phyloP scores from a whole-genome alignment of 192 early-diverging fungal species.

The Neocallimastix lanati region DNA sequence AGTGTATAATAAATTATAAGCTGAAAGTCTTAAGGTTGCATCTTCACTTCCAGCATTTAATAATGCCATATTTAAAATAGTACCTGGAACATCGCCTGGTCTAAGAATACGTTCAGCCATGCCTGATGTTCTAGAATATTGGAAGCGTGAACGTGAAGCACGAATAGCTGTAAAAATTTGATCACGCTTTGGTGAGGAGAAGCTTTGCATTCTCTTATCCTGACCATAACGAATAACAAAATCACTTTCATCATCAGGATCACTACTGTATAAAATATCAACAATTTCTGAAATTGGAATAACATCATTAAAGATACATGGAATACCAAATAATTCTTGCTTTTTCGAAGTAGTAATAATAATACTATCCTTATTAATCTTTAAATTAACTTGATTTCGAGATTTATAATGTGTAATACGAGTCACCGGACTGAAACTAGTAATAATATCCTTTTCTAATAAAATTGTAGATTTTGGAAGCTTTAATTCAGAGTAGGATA shows the following conservation, averaged over 20 bases:
- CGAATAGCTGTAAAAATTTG: slow-evolving; percentile 47
- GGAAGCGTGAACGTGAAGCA: slow-evolving; percentile 47
- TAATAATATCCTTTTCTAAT: background rate
- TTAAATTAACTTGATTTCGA: slow-evolving; percentile 56
- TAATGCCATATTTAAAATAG: slow-evolving; percentile 79
- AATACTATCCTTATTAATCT: slow-evolving; percentile 62
- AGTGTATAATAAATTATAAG: slow-evolving; percentile 81
- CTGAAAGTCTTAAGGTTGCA: slow-evolving; percentile 55
- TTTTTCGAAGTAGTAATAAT: slow-evolving; percentile 54
- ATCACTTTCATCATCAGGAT: slow-evolving; percentile 46
- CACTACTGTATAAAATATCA: slow-evolving; percentile 25
- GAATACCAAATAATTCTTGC: slow-evolving; percentile 58
- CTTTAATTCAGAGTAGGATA: slow-evolving; percentile 48
- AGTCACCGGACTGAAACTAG: slow-evolving; percentile 44
- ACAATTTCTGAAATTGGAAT: slow-evolving; percentile 67
- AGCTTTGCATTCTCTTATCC: slow-evolving; percentile 15
- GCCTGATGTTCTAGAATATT: slow-evolving; percentile 38
- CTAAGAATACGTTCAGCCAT: slow-evolving; percentile 54
- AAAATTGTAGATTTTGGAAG: slow-evolving; percentile 36
- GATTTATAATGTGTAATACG: slow-evolving; percentile 46
- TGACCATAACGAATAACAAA: slow-evolving; percentile 58
- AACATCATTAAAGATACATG: slow-evolving; percentile 64
- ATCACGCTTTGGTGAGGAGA: slow-evolving; percentile 57
- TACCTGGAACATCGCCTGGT: slow-evolving; percentile 78
- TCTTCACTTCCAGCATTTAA: slow-evolving; percentile 74